Evolutionary conservation across 768 basidiomycete species (phyloP).

Genomic region (Termitomyces sp.): DNA sequence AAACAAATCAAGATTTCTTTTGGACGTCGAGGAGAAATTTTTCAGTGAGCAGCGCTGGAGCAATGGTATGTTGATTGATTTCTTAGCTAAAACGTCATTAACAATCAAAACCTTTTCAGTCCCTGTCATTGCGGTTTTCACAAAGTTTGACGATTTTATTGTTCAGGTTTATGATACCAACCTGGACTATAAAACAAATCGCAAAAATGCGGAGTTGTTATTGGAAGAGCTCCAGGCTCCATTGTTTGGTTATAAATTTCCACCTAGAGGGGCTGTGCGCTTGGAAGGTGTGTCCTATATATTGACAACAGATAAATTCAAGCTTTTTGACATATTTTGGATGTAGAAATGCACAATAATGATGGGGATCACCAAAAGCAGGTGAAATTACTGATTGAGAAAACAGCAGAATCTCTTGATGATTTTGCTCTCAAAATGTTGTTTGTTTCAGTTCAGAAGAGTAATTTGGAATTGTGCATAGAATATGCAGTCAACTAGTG

Average conservation of each 20-base stretch:
- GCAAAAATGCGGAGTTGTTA: neutral
- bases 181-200: neutral
- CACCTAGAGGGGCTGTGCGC: neutral
- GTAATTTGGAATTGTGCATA: neutral
- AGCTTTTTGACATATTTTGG: neutral
- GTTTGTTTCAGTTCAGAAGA: neutral
- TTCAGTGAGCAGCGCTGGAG: neutral
- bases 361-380: neutral
- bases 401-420: conserved; percentile 1
- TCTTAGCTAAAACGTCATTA: neutral
- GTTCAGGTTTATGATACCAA: neutral
- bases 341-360: neutral
- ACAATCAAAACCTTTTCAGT: neutral
- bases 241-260: neutral
- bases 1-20: neutral
- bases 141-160: conserved; percentile 2
- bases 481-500: neutral
- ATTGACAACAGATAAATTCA: neutral
- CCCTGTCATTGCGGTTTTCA: conserved; percentile 3
- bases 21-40: neutral
- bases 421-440: neutral
- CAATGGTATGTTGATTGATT: neutral
- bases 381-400: neutral
- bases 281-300: neutral
- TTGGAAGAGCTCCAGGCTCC: neutral